Conservation (phyloP, 2,329 filamentous ascomycete genomes). For the Hypocreales sp. region DNA sequence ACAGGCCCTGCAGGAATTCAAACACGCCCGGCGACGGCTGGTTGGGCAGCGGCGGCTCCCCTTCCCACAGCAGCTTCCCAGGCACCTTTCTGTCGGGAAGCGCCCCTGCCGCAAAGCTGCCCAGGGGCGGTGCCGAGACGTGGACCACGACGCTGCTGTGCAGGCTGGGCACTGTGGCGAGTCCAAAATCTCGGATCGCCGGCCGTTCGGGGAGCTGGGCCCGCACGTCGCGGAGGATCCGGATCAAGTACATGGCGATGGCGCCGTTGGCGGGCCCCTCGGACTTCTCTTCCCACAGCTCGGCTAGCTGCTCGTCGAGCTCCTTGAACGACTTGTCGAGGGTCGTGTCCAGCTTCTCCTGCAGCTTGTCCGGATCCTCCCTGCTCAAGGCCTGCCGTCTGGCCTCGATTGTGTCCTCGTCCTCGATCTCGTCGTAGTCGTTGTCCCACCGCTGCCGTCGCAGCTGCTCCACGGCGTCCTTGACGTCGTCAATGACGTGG, state of each 20-base stretch:
- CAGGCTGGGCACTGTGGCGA: constrained; percentile 45
- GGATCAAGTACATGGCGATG: constrained; percentile 52
- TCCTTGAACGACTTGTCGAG: constrained; percentile 40
- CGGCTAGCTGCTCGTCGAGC: constrained; percentile 38
- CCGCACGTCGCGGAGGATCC: constrained; percentile 60
- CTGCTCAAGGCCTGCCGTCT: constrained; percentile 53
- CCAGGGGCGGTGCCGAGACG: constrained; percentile 33
- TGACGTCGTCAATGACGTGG: constrained; percentile 52
- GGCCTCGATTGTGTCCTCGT: constrained; percentile 53
- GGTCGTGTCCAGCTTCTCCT: constrained; percentile 39
- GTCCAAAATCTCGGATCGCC: constrained; percentile 37
- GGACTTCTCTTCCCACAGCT: constrained; percentile 31
- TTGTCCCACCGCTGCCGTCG: constrained; percentile 60
- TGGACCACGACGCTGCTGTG: constrained; percentile 44
- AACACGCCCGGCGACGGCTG: constrained; percentile 68
- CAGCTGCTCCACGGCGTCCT: constrained; percentile 46
- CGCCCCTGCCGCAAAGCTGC: constrained; percentile 26
- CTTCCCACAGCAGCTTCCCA: constrained; percentile 66
- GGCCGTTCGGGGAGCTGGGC: constrained; percentile 42
- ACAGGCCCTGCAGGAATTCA: constrained; percentile 51
- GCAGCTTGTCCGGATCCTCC: constrained; percentile 52
- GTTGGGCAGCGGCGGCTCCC: constrained; percentile 54
- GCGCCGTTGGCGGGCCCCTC: constrained; percentile 31
- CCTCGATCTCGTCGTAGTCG: constrained; percentile 56
- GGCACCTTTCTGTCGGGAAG: constrained; percentile 33